Evolutionary conservation across 2,329 filamentous ascomycete species (phyloP), one percentile per base, ranked within the genome.

Genomic region (Volutella citrinella): DNA sequence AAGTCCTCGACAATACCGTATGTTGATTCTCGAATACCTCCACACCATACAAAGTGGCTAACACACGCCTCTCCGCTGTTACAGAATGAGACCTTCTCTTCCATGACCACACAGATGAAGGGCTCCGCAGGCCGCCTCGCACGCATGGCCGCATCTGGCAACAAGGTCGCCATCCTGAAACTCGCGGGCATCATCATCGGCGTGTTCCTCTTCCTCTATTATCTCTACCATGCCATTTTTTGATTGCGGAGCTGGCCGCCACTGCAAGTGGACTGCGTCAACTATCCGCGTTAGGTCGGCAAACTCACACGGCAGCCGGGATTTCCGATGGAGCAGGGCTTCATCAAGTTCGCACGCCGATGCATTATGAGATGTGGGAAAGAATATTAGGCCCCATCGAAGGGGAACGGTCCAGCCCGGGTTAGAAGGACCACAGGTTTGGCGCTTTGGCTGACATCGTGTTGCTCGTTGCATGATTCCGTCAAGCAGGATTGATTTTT

Each of bases 91-190:
- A 93, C 89, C 16, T 97, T 98, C 65, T 91, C 87, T 40, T 84
- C 81, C 52, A 89, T 98, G 76, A 76, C 79, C 21, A 82, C 83
- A 11, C 83, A 82, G 45, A 69, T 98, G 41, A 91, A 88, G 59
- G 88, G 89, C 26, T 94, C 86, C 46, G 89, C 89, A 10, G 73
- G 76, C 30, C 78, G 93, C 10, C 67, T 98, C 28, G 87, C 84
- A 15, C 81, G 89, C 42, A 97, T 97, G 89, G 93, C 93, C 27
- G 82, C 83, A 32, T 80, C 82, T 34, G 93, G 93, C 31, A 95
- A 96, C 65, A 91, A 88, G 53, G 78, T 95, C 24, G 91, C 93
- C 12, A 83, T 97, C 23, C 64, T 98, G 42, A 96, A 96, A 63
- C 70, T 98, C 30, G 81, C 89, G 0, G 91, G 78, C 16, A 94